Percentiles rank a stretch among this genome's conserved stretches.
phyloP scores from a whole-genome alignment of 192 early-diverging fungal genomes.

The Funneliformis geosporum region DNA sequence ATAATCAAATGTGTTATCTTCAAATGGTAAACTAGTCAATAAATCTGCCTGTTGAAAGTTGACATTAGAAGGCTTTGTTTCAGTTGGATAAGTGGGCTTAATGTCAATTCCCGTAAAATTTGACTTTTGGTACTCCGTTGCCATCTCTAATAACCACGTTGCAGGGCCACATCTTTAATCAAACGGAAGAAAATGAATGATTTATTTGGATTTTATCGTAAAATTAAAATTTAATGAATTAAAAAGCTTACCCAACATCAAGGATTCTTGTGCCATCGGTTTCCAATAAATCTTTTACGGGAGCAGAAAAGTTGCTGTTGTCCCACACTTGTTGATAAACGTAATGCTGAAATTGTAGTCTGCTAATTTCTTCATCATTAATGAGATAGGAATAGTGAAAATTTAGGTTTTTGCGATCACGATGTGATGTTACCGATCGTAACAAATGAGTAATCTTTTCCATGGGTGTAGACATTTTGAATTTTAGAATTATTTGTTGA shows the following conservation, averaged over 20 bases:
- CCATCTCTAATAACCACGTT: constrained; percentile 42
- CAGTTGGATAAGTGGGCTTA: constrained; percentile 36
- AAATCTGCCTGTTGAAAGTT: constrained; percentile 34
- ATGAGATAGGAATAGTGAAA: background rate
- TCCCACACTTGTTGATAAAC: background rate
- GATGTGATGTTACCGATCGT: too few relatives aligned
- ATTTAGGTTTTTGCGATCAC: too few relatives aligned
- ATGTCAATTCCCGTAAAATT: constrained; percentile 39
- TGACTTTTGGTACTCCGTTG: constrained; percentile 29
- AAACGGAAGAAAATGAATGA: background rate
- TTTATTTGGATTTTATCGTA: too few relatives aligned
- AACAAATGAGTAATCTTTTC: too few relatives aligned
- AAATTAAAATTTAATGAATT: background rate
- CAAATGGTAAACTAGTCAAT: constrained; percentile 31
- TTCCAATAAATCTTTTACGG: background rate
- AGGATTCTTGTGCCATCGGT: background rate
- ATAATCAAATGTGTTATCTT: constrained; percentile 42
- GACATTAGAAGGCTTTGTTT: constrained; percentile 38
- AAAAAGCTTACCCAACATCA: background rate
- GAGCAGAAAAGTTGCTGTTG: background rate
- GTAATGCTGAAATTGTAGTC: background rate
- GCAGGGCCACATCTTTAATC: constrained; percentile 37
- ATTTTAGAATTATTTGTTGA: too few relatives aligned
- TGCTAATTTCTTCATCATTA: background rate
- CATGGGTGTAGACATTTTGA: too few relatives aligned